Conservation (phyloP, 805 yeast genomes). For the Saturnispora serradocipensis region DNA sequence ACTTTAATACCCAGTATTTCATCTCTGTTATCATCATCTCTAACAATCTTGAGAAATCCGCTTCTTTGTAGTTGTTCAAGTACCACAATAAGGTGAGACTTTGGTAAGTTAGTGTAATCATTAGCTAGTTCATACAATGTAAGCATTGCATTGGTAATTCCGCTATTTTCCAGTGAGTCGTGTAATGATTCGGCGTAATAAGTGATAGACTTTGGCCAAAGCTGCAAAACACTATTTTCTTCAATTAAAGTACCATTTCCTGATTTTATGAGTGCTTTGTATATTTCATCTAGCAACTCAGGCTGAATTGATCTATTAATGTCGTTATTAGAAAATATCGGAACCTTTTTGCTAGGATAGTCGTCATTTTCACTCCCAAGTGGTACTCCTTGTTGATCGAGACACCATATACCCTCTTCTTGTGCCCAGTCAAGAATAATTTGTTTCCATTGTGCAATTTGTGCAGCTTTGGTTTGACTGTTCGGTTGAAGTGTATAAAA, state of each 20-base stretch:
- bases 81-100: slow-evolving; percentile 19
- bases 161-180: not conserved
- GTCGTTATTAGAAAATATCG: not conserved
- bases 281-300: not conserved
- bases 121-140: slow-evolving; percentile 12
- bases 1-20: slow-evolving; percentile 6
- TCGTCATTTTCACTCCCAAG: slow-evolving; percentile 9
- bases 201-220: not conserved
- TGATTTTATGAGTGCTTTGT: not conserved
- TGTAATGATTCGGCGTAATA: slow-evolving; percentile 2
- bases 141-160: slow-evolving; percentile 2
- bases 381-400: slow-evolving; percentile 32
- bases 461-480: slow-evolving; percentile 65
- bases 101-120: slow-evolving; percentile 10
- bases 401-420: slow-evolving; percentile 43
- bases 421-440: slow-evolving; percentile 56
- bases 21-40: slow-evolving; percentile 1
- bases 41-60: slow-evolving; percentile 1
- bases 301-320: not conserved
- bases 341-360: not conserved
- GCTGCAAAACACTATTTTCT: slow-evolving; percentile 19
- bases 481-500: slow-evolving; percentile 87
- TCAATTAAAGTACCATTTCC: slow-evolving; percentile 21
- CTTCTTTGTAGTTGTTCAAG: slow-evolving; percentile 39
- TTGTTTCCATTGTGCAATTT: slow-evolving; percentile 67